Base-by-base conservation (phyloP, 495 filamentous ascomycete genomes). In the Cryomyces antarcticus region DNA sequence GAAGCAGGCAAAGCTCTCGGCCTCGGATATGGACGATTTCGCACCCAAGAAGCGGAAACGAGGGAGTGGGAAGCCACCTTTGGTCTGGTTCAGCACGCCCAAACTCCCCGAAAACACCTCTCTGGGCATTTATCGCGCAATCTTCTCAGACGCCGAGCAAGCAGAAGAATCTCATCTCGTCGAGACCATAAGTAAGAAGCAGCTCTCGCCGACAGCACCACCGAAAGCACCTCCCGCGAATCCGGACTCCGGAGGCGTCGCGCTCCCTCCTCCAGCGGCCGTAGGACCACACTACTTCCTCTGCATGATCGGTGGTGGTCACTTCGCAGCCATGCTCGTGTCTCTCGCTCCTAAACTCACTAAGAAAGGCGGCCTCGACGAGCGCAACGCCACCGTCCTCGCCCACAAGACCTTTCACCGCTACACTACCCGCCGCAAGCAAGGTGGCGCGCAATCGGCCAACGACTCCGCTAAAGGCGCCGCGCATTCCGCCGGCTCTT, bases 371-470 rank as follows among this genome's bases (percentile, higher is more conserved):
- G 84, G 84, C 3, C 64, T 74, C 3, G 67, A 83, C 48, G 81
- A 87, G 41, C 72, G 80, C 45, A 79, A 89, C 52, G 82, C 86
- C 6, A 73, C 74, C 2, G 81, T 97, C 4, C 64, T 96, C 42
- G 89, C 82, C 4, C 89, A 96, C 57, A 96, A 97, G 60, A 93
- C 92, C 0, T 96, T 96, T 61, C 89, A 97, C 57, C 72, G 92
- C 28, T 97, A 97, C 53, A 97, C 89, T 0, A 97, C 89, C 0
- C 70, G 89, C 36, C 75, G 88, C 43, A 97, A 96, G 52, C 89
- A 97, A 59, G 89, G 89, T 63, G 89, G 89, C 10, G 73, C 86
- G 30, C 89, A 97, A 58, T 88, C 85, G 5, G 77, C 89, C 28
- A 96, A 80, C 55, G 89, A 97, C 56, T 73, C 78, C 31, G 73